Conservation (phyloP, 1,284 basidiomycete genomes). For the Pterula multifida region DNA sequence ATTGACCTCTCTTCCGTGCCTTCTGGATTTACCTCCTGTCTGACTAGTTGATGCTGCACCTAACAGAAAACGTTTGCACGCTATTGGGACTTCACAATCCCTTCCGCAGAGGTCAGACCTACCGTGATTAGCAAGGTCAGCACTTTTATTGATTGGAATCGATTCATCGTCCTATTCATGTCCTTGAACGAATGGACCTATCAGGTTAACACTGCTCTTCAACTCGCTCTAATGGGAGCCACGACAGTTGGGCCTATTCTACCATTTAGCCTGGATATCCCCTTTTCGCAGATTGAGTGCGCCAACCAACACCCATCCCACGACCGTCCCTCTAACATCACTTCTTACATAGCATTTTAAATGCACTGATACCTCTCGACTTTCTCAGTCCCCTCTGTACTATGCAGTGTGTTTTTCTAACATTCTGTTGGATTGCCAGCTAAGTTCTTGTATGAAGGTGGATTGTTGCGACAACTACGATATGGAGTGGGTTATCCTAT, state of each 20-base stretch:
- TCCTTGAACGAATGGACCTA: background rate
- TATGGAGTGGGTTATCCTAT: conserved; percentile 90
- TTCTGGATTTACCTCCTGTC: conserved; percentile 5
- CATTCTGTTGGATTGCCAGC: background rate
- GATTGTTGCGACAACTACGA: conserved; percentile 79
- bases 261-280: conserved; percentile 42
- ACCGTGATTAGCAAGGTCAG: conserved; percentile 82
- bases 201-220: conserved; percentile 87
- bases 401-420: conserved; percentile 26
- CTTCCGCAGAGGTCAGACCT: conserved; percentile 87
- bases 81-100: conserved; percentile 93
- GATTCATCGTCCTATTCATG: background rate
- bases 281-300: conserved; percentile 30
- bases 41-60: conserved; percentile 1
- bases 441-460: conserved; percentile 36
- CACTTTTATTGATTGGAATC: too few species aligned
- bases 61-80: conserved; percentile 78
- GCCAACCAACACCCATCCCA: background rate
- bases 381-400: conserved; percentile 42
- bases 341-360: background rate
- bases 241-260: conserved; percentile 81
- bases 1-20: conserved; percentile 16
- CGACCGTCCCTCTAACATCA: conserved; percentile 40
- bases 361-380: conserved; percentile 46
- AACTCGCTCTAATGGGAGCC: conserved; percentile 81